phyloP scores from a whole-genome alignment of 768 basidiomycete genomes.

The Phanerochaete carnosa region DNA sequence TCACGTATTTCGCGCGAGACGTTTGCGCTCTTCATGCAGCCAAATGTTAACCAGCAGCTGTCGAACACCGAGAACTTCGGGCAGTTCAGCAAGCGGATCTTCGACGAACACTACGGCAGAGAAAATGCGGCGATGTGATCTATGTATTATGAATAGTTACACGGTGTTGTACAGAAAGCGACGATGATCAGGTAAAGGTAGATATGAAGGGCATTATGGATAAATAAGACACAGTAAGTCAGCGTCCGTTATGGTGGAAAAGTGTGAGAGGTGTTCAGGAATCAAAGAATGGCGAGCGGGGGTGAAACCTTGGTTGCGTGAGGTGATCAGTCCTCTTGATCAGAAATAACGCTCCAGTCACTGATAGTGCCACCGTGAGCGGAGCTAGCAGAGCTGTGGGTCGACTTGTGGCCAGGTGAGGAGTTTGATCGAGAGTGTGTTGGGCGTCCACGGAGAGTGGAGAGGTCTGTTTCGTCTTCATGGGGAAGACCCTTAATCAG shows the following conservation, averaged over 20 bases:
- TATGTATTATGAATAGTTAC: not conserved
- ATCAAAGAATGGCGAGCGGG: not conserved
- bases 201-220: not conserved
- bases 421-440: constrained; percentile 5
- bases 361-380: constrained; percentile 55
- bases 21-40: constrained; percentile 87
- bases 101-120: constrained; percentile 51
- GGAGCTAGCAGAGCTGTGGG: constrained; percentile 21
- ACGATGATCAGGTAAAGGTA: not conserved
- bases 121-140: constrained; percentile 2
- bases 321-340: constrained; percentile 51
- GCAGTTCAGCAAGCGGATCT: constrained; percentile 81
- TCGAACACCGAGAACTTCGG: constrained; percentile 78
- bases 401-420: constrained; percentile 16
- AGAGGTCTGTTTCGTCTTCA: constrained; percentile 30
- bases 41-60: constrained; percentile 75
- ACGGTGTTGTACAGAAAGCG: not conserved
- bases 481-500: constrained; percentile 61
- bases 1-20: constrained; percentile 77
- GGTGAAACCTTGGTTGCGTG: not conserved
- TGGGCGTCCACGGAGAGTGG: constrained; percentile 26
- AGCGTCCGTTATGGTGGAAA: not conserved
- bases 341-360: constrained; percentile 88
- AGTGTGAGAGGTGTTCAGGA: not conserved
- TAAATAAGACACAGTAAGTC: not conserved